A percentile compares a stretch with the other conserved stretches of the same genome.
Evolutionary conservation across 169 alveolate species (phyloP).

Genomic region (Plasmodium vivax): DNA sequence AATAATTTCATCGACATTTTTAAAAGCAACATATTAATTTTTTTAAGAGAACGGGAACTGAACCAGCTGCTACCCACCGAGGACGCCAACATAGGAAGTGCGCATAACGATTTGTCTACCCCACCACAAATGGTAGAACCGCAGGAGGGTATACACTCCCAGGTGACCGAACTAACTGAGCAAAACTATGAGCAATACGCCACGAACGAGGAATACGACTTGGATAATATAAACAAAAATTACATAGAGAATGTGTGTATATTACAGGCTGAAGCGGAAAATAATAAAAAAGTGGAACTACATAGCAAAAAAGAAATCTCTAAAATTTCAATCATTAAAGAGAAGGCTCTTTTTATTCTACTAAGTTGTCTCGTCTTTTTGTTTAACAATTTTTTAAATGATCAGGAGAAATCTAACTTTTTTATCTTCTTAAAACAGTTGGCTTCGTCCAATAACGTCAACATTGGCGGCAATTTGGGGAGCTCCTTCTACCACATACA

Average conservation of each 20-base stretch:
- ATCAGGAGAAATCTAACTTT: slow-evolving; percentile 27
- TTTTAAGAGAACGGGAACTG: slow-evolving; percentile 17
- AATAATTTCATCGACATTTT: slow-evolving; percentile 67
- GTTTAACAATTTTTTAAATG: slow-evolving; percentile 61
- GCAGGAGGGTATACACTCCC: neutral
- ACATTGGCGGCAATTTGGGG: slow-evolving; percentile 8
- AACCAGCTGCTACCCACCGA: neutral
- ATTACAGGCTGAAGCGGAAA: slow-evolving; percentile 58
- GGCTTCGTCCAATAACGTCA: neutral
- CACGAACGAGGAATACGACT: slow-evolving; percentile 40
- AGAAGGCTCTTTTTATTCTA: slow-evolving; percentile 38
- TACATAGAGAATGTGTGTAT: slow-evolving; percentile 68
- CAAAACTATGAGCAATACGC: neutral
- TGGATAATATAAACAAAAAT: slow-evolving; percentile 56
- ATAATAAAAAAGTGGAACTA: slow-evolving; percentile 37
- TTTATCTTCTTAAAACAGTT: slow-evolving; percentile 45
- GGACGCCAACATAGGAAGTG: neutral
- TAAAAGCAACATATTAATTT: slow-evolving; percentile 44
- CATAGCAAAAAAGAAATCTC: slow-evolving; percentile 51
- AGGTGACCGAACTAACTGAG: neutral
- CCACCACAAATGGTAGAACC: neutral
- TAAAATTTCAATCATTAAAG: slow-evolving; percentile 31
- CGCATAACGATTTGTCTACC: neutral
- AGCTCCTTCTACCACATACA: slow-evolving; percentile 34
- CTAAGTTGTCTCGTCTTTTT: slow-evolving; percentile 37